Conservation (phyloP, 2,329 filamentous ascomycete genomes). For the Calonectria naviculata region DNA sequence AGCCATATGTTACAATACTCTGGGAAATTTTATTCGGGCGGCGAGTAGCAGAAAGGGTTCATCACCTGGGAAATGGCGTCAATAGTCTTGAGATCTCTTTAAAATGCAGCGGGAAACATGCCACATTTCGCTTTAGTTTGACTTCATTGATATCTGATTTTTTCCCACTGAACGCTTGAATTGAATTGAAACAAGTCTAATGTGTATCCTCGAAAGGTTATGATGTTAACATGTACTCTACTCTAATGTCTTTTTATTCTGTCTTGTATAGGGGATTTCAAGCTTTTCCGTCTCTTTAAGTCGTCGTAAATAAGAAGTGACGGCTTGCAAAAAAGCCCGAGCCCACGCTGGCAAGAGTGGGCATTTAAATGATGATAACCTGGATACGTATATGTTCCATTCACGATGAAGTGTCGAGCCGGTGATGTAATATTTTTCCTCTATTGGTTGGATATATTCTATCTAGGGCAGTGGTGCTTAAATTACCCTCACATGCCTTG, state of each 20-base stretch:
- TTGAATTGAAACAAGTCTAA: too few species aligned
- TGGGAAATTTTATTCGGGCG: neutral
- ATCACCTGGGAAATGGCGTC: neutral
- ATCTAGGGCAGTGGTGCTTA: neutral
- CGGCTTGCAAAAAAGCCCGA: too few species aligned
- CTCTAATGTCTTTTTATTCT: too few species aligned
- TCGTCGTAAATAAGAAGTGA: too few species aligned
- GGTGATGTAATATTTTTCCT: neutral
- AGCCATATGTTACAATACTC: neutral
- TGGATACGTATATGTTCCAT: neutral
- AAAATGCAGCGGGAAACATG: neutral
- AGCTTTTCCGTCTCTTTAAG: too few species aligned
- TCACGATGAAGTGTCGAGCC: neutral
- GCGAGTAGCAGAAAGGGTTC: too few species aligned
- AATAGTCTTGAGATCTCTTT: neutral
- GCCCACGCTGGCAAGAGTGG: too few species aligned
- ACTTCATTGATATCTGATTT: neutral
- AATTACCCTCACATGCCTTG: constrained; percentile 37
- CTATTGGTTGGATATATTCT: neutral
- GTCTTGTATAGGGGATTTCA: too few species aligned
- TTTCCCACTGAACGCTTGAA: neutral
- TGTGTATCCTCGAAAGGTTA: too few species aligned
- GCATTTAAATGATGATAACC: too few species aligned
- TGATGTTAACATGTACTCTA: too few species aligned
- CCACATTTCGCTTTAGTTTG: neutral